phyloP scores from a whole-genome alignment of 2,329 filamentous ascomycete genomes.

The Paraphoma sp. region DNA sequence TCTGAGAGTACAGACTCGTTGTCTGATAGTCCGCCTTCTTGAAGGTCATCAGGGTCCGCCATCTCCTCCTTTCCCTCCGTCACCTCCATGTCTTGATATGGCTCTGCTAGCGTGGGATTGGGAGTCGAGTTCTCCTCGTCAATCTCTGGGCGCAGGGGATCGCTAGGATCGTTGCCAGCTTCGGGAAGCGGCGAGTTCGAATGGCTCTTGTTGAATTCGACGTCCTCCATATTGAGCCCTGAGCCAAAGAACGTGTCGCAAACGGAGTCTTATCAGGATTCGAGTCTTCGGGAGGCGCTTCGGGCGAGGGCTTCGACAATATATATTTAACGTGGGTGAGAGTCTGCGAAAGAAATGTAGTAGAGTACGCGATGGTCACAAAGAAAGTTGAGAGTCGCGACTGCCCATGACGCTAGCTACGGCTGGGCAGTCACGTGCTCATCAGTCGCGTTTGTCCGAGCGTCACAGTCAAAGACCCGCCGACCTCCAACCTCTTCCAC shows the following conservation, averaged over 20 bases:
- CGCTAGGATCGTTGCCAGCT: conserved; percentile 54
- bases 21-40: conserved; percentile 58
- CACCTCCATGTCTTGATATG: conserved; percentile 55
- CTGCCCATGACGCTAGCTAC: conserved; percentile 29
- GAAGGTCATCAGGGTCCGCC: conserved; percentile 46
- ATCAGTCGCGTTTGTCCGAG: neutral
- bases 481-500: neutral
- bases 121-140: conserved; percentile 57
- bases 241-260: neutral
- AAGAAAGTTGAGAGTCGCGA: conserved; percentile 18
- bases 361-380: conserved; percentile 3
- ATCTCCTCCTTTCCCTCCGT: conserved; percentile 48
- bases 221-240: conserved; percentile 49
- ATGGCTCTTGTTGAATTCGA: conserved; percentile 48
- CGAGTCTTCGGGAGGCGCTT: neutral
- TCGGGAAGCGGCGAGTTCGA: conserved; percentile 52
- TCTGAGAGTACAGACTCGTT: conserved; percentile 69
- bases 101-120: conserved; percentile 51
- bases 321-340: neutral
- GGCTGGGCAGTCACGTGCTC: neutral
- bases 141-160: conserved; percentile 54
- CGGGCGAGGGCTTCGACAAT: neutral
- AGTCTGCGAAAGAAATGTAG: conserved; percentile 8
- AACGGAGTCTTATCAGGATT: neutral
- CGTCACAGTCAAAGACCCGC: neutral